phyloP scores from a whole-genome alignment of 768 basidiomycete genomes.

The Pleurotus djamor region DNA sequence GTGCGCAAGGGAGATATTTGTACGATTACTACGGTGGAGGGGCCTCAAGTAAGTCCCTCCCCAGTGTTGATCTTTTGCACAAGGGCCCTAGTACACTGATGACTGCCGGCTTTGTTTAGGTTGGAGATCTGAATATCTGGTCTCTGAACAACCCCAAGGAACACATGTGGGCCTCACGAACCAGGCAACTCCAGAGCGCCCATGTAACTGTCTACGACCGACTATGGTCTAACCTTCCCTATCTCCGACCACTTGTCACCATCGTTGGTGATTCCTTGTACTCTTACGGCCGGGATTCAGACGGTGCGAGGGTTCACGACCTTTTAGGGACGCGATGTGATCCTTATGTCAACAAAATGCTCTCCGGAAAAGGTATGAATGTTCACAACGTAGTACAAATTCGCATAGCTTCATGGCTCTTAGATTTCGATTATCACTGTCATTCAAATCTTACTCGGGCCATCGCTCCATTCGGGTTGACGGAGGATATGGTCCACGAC shows the following conservation, averaged over 20 bases:
- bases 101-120: background rate
- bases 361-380: background rate
- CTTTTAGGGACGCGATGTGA: constrained; percentile 20
- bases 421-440: constrained; percentile 16
- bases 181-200: constrained; percentile 18
- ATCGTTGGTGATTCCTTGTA: constrained; percentile 15
- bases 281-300: constrained; percentile 15
- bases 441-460: constrained; percentile 19
- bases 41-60: constrained; percentile 15
- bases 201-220: constrained; percentile 19
- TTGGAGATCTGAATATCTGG: constrained; percentile 18
- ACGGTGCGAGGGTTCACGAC: constrained; percentile 19
- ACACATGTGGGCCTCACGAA: constrained; percentile 18
- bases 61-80: background rate
- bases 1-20: constrained; percentile 16
- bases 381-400: background rate
- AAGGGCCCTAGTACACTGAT: background rate
- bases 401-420: no score
- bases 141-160: constrained; percentile 13
- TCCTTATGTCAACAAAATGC: constrained; percentile 18
- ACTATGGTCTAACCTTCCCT: constrained; percentile 20
- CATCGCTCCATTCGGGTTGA: constrained; percentile 16
- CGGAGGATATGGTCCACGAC: constrained; percentile 19
- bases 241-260: constrained; percentile 16
- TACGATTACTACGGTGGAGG: constrained; percentile 17